Conservation (phyloP, 176 grass and related monocot species). For the Aegilops bicornis region DNA sequence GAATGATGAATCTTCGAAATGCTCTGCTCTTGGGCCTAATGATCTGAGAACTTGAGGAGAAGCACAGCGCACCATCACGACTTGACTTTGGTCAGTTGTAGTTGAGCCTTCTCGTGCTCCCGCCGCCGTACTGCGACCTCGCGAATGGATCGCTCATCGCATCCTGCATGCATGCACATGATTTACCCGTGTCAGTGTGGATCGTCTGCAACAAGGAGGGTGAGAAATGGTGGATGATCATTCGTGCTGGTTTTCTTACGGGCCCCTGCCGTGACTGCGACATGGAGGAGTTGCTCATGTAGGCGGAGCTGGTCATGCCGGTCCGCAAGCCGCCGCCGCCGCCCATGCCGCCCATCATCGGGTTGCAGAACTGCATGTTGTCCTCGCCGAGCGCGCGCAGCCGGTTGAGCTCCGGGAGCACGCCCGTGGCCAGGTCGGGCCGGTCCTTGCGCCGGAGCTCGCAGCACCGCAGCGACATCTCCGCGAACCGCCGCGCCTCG, state of each 20-base stretch:
- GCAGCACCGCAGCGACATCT: conserved; percentile 67
- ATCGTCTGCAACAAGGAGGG: neutral
- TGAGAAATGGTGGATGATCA: neutral
- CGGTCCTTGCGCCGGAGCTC: conserved; percentile 80
- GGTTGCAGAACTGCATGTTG: conserved; percentile 40
- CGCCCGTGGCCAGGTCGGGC: conserved; percentile 67
- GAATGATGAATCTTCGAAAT: neutral
- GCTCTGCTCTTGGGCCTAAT: neutral
- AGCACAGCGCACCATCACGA: neutral
- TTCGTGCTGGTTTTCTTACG: conserved; percentile 5
- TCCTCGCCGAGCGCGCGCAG: conserved; percentile 64
- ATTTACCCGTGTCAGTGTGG: neutral
- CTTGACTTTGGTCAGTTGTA: neutral
- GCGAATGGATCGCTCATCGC: conserved; percentile 22
- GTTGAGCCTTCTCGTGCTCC: conserved; percentile 33
- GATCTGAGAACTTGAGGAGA: neutral
- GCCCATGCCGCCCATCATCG: neutral
- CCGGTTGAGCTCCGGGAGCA: conserved; percentile 67
- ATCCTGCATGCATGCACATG: conserved; percentile 29
- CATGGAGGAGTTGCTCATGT: conserved; percentile 25
- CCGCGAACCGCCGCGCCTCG: conserved; percentile 53
- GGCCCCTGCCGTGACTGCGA: neutral
- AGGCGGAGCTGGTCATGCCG: conserved; percentile 31
- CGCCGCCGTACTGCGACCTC: conserved; percentile 23
- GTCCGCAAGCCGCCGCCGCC: neutral